Base-by-base conservation (phyloP, 192 early-diverging fungal genomes). In the Entrophospora sp. region DNA sequence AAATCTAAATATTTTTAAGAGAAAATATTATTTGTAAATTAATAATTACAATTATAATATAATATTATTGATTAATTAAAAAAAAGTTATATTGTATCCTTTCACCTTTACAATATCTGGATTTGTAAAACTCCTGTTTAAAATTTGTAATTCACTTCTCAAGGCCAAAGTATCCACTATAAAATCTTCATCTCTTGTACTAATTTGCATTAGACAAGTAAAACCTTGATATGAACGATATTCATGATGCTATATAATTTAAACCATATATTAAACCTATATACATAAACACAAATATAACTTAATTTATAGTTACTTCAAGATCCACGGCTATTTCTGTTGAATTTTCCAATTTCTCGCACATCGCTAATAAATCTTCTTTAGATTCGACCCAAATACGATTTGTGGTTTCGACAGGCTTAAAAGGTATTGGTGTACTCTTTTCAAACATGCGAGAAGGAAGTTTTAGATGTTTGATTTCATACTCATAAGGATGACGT, bases 171-270 rank as follows among this genome's bases (percentile, higher is more conserved):
- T 85, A 68, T 99, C 97, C 16, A 99, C 75, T 24, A 98, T 74
- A 71, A 80, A 99, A 76, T 99, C 97, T 58, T 89, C 76, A 16
- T 78, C 76, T 24, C 97, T 83, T 0, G 95, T 91, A 28, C 89
- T 91, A 25, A 99, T 79, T 69, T 99, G 97, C 67, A 97, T 87
- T 55, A 99, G 70, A 74, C 95, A 98, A 24, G 85, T 86, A 65
- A 99, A 95, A 0, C 97, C 97, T 75, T 94, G 94, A 75, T 81
- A 99, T 28, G 92, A 89, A 13, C 97, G 86, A 72, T 95, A 96
- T 71, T 89, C 85, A 72, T 99, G 97, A 67, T 96, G 92, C 76
- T 57, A 52, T 13, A 52, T 27, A 13, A 5, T 30, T 13, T 22
- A 22, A n/a, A 22, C 3, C 22, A 25, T 46, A 8, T 22, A 8